Evolutionary conservation across 129 eudicot species (phyloP).

Genomic region (Saposhnikovia divaricata): DNA sequence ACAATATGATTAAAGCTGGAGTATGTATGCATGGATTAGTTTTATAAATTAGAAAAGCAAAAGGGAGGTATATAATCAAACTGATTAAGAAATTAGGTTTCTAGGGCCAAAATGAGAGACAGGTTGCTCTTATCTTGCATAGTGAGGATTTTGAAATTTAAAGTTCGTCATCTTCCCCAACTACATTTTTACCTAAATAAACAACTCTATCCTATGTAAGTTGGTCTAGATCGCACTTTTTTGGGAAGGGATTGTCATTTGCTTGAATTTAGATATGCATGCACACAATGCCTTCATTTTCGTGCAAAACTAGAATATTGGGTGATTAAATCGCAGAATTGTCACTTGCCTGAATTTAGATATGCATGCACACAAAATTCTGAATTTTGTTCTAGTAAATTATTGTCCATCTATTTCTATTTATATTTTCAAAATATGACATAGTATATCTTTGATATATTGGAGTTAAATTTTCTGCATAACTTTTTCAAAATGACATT

Average conservation of each 20-base stretch:
- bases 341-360: too few relatives aligned
- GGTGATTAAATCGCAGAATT: background rate
- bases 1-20: background rate
- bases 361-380: too few relatives aligned
- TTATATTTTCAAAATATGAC: too few relatives aligned
- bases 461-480: too few relatives aligned
- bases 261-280: background rate
- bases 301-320: background rate
- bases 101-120: background rate
- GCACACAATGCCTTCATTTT: background rate
- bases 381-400: too few relatives aligned
- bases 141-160: background rate
- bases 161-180: background rate
- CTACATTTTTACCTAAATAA: background rate
- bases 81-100: background rate
- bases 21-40: background rate
- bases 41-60: background rate
- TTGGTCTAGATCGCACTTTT: background rate
- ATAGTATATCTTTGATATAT: too few relatives aligned
- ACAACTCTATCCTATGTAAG: background rate
- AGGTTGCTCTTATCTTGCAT: background rate
- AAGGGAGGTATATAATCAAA: background rate
- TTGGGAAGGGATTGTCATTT: background rate
- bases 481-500: too few relatives aligned
- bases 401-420: too few relatives aligned